Conservation (phyloP, 495 filamentous ascomycete genomes). For the Clohesyomyces aquaticus region DNA sequence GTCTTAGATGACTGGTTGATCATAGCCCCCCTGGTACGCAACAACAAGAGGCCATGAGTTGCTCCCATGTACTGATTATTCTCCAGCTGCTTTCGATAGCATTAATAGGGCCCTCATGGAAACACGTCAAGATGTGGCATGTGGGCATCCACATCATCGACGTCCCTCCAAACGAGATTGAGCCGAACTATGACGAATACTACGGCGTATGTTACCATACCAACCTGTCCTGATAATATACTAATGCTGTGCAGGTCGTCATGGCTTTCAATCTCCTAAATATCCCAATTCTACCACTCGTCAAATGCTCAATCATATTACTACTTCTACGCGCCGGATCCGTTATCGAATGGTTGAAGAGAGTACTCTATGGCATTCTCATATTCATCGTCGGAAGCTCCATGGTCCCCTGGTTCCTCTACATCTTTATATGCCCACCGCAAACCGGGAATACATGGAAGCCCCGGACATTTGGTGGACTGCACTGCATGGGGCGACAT, state of each 20-base stretch:
- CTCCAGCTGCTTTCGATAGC: conserved; percentile 31
- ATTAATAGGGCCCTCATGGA: conserved; percentile 36
- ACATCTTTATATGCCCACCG: conserved; percentile 39
- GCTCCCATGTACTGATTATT: background rate
- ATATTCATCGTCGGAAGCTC: conserved; percentile 32
- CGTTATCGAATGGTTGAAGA: conserved; percentile 37
- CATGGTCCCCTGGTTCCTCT: conserved; percentile 36
- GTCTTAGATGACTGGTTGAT: conserved; percentile 39
- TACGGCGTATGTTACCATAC: conserved; percentile 21
- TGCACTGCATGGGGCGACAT: conserved; percentile 35
- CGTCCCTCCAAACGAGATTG: conserved; percentile 28
- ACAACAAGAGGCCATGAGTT: background rate
- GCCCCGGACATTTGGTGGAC: conserved; percentile 35
- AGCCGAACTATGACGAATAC: conserved; percentile 37
- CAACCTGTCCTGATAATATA: background rate
- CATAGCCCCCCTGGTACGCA: conserved; percentile 9
- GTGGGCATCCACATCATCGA: conserved; percentile 34
- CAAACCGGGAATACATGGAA: conserved; percentile 37
- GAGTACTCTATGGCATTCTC: conserved; percentile 34
- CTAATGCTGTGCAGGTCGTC: conserved; percentile 22
- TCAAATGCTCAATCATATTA: conserved; percentile 35
- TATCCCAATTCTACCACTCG: conserved; percentile 36
- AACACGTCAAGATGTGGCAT: conserved; percentile 41
- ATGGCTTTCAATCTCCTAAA: conserved; percentile 39
- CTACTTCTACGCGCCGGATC: conserved; percentile 36